phyloP scores from a whole-genome alignment of 1,284 basidiomycete species.

The Phlebopus sp. region DNA sequence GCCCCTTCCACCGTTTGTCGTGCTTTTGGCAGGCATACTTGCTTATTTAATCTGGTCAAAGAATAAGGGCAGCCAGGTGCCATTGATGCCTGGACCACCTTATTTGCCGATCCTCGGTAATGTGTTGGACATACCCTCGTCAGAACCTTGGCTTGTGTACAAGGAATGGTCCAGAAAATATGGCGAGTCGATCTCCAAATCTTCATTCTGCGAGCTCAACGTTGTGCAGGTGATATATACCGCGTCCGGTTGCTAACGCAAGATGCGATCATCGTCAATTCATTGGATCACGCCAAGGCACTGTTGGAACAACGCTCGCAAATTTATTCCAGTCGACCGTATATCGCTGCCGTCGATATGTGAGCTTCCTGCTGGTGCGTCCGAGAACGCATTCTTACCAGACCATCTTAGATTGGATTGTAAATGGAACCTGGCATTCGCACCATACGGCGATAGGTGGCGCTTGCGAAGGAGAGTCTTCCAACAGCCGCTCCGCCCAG shows the following conservation, averaged over 20 bases:
- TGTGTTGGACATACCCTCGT: no score
- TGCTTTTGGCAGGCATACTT: not conserved
- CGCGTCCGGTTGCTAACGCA: not conserved
- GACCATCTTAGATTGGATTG: not conserved
- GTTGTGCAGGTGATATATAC: not conserved
- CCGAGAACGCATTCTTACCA: not conserved
- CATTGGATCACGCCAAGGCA: not conserved
- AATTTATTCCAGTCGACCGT: not conserved
- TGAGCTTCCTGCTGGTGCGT: not conserved
- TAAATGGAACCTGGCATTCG: not conserved
- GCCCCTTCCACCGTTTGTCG: no score
- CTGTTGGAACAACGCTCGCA: not conserved
- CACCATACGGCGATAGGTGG: not conserved
- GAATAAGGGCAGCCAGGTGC: not conserved
- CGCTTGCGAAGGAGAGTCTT: not conserved
- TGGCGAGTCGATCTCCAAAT: not conserved
- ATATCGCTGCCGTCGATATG: not conserved
- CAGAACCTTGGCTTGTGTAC: conserved; percentile 17
- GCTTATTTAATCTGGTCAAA: not conserved
- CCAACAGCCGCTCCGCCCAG: conserved; percentile 2
- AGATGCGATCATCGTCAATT: not conserved
- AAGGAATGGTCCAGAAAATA: conserved; percentile 8
- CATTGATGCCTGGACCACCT: conserved; percentile 14
- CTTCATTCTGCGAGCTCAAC: not conserved
- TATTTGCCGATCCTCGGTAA: conserved; percentile 20